These are phyloP conservation scores for Drechslerella dactyloides DNA, from an alignment of 2,329 filamentous ascomycete species.

Conservation along the genomic window DNA sequence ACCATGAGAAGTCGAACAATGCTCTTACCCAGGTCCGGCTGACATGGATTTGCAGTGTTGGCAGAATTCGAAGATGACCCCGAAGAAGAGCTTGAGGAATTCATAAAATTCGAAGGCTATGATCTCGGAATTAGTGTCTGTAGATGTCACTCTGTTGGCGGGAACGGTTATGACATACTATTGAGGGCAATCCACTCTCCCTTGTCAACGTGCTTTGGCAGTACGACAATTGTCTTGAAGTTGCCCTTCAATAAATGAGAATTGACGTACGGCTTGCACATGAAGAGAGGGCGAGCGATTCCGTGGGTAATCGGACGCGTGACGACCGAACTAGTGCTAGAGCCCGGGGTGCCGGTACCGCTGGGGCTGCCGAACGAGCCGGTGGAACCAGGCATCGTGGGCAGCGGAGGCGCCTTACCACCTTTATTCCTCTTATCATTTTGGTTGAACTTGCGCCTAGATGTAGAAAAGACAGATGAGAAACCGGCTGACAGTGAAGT, in stretches of 20 bases:
- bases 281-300: slow-evolving; percentile 63
- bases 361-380: slow-evolving; percentile 24
- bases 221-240: slow-evolving; percentile 92
- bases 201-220: slow-evolving; percentile 89
- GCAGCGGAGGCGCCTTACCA: slow-evolving; percentile 39
- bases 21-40: slow-evolving; percentile 79
- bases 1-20: slow-evolving; percentile 1
- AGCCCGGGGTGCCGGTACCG: slow-evolving; percentile 57
- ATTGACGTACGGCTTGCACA: slow-evolving; percentile 58
- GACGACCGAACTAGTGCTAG: slow-evolving; percentile 62
- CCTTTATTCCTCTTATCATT: slow-evolving; percentile 37
- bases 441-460: slow-evolving; percentile 48
- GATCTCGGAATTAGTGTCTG: slow-evolving; percentile 2
- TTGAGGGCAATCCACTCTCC: slow-evolving; percentile 97
- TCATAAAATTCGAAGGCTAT: slow-evolving; percentile 55
- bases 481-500: neutral
- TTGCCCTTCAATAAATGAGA: slow-evolving; percentile 75
- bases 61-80: slow-evolving; percentile 86
- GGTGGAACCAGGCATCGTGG: slow-evolving; percentile 43
- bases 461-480: slow-evolving; percentile 20
- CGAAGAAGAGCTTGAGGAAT: slow-evolving; percentile 55
- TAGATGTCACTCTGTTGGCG: neutral
- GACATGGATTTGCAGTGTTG: slow-evolving; percentile 89
- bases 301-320: slow-evolving; percentile 57
- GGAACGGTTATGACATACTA: slow-evolving; percentile 65